Percentiles rank a stretch among this genome's conserved stretches.
These are phyloP conservation scores for Ogataea parapolymorpha DNA, from an alignment of 805 yeast species.

Conservation along the genomic window DNA sequence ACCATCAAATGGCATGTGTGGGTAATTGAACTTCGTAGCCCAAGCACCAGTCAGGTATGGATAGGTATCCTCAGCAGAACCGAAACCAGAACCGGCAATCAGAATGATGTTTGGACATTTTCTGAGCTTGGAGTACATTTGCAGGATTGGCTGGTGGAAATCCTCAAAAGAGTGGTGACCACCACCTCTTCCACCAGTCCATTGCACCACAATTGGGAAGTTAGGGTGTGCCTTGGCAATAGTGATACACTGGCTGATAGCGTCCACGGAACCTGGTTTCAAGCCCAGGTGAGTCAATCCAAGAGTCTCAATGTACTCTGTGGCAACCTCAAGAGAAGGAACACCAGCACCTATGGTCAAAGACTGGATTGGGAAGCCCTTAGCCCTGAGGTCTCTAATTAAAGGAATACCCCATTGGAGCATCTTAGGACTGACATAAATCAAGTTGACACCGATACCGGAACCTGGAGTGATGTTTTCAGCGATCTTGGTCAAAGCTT, in stretches of 20 bases:
- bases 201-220: slow-evolving; percentile 96
- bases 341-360: slow-evolving; percentile 99
- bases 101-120: slow-evolving; percentile 83
- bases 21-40: slow-evolving; percentile 84
- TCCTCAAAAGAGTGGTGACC: slow-evolving; percentile 99
- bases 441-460: slow-evolving; percentile 87
- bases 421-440: slow-evolving; percentile 96
- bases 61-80: slow-evolving; percentile 93
- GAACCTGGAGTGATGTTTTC: slow-evolving; percentile 73
- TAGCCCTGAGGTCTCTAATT: slow-evolving; percentile 80
- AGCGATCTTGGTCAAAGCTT: slow-evolving; percentile 74
- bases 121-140: slow-evolving; percentile 94
- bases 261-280: slow-evolving; percentile 97
- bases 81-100: slow-evolving; percentile 98
- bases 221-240: slow-evolving; percentile 94
- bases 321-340: slow-evolving; percentile 94
- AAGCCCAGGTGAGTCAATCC: slow-evolving; percentile 92
- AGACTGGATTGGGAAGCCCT: slow-evolving; percentile 94
- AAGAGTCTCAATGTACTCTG: slow-evolving; percentile 89
- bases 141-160: slow-evolving; percentile 95
- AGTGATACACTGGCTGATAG: slow-evolving; percentile 78
- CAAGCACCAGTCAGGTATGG: slow-evolving; percentile 97
- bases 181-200: slow-evolving; percentile 99
- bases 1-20: slow-evolving; percentile 99
- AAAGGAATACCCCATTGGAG: slow-evolving; percentile 98